Evolutionary conservation across 140 eudicot genomes (phyloP).

Genomic region (Anethum foeniculum): DNA sequence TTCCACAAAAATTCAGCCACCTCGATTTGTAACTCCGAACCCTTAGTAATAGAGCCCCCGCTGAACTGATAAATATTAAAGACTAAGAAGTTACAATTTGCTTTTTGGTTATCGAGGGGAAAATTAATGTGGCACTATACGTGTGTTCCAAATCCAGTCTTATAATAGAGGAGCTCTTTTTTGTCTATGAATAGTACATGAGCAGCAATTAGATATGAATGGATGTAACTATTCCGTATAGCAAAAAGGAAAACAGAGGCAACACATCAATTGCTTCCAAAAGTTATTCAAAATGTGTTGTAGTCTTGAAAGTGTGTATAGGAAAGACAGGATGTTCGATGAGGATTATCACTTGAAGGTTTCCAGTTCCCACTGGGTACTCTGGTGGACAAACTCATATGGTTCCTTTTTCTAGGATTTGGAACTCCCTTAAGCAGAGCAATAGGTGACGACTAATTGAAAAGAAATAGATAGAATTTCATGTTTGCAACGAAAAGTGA

Average conservation of each 20-base stretch:
- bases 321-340: not conserved
- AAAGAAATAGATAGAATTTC: not conserved
- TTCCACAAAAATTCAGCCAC: conserved; percentile 85
- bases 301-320: too few species aligned
- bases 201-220: not conserved
- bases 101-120: conserved; percentile 1
- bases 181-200: not conserved
- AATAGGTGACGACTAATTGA: not conserved
- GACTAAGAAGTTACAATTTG: conserved; percentile 2
- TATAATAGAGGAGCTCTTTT: not conserved
- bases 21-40: conserved; percentile 88
- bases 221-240: not conserved
- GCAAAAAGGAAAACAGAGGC: not conserved
- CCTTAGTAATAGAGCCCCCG: conserved; percentile 80
- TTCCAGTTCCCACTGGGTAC: not conserved
- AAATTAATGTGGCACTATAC: not conserved
- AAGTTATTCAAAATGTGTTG: not conserved
- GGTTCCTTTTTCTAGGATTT: not conserved
- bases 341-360: not conserved
- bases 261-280: not conserved
- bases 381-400: not conserved
- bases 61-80: conserved; percentile 41
- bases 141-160: not conserved
- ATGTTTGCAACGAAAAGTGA: not conserved
- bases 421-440: not conserved